Evolutionary conservation across 371 early-diverging fungal species (phyloP).

Genomic region (Rhizomucor miehei): DNA sequence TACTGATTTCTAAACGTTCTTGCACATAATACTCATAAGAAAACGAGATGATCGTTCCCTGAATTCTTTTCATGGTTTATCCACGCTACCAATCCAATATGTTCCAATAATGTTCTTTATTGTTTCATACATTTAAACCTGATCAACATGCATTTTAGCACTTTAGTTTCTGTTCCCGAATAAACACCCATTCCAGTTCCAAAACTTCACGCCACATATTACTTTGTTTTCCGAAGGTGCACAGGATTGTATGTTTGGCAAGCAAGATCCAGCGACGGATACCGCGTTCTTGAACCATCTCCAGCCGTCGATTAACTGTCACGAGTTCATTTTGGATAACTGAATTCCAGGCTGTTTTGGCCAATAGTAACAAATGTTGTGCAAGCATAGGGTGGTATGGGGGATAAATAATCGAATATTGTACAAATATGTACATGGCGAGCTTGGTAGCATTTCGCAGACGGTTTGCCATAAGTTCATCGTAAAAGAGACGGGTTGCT

Average conservation of each 20-base stretch:
- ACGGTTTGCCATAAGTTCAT: constrained; percentile 34
- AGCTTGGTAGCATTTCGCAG: constrained; percentile 55
- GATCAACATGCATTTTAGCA: too few species aligned
- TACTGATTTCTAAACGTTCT: too few species aligned
- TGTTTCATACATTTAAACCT: too few species aligned
- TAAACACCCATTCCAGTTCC: constrained; percentile 46
- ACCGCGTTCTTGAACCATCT: constrained; percentile 36
- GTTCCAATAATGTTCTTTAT: too few species aligned
- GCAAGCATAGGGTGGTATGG: constrained; percentile 73
- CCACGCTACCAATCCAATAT: too few species aligned
- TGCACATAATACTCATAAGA: too few species aligned
- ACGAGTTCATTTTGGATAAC: constrained; percentile 32
- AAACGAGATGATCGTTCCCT: too few species aligned
- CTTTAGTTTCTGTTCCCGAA: constrained; percentile 41
- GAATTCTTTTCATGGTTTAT: too few species aligned
- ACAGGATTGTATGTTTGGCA: constrained; percentile 30
- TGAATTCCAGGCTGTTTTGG: constrained; percentile 68
- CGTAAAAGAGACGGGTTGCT: constrained; percentile 32
- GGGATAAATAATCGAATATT: constrained; percentile 69
- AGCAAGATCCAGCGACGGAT: constrained; percentile 43
- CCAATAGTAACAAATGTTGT: constrained; percentile 59
- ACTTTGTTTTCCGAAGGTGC: constrained; percentile 37
- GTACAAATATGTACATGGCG: constrained; percentile 60
- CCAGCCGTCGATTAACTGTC: constrained; percentile 14
- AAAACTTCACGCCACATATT: constrained; percentile 39